Percentiles rank a stretch among this genome's conserved stretches.
Evolutionary conservation across 2,329 filamentous ascomycete species (phyloP).

Genomic region (Claviceps citrina): DNA sequence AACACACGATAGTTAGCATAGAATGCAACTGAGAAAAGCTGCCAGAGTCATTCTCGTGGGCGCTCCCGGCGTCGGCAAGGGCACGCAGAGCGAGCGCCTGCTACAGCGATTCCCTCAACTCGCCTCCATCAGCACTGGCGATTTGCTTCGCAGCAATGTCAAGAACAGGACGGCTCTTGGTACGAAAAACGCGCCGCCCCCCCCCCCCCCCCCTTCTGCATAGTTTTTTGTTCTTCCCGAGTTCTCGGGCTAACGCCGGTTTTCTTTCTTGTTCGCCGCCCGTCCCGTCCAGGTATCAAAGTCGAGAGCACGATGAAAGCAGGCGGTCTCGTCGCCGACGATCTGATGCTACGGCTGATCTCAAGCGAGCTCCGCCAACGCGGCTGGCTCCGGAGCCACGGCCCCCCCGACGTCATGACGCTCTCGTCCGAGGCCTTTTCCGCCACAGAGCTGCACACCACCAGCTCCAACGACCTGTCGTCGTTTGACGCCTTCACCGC

Average conservation of each 20-base stretch:
- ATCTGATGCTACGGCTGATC: slow-evolving; percentile 83
- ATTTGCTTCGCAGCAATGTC: slow-evolving; percentile 84
- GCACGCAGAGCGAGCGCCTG: slow-evolving; percentile 83
- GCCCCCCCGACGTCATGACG: slow-evolving; percentile 34
- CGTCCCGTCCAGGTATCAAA: slow-evolving; percentile 83
- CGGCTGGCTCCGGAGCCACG: slow-evolving; percentile 57
- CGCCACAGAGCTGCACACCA: slow-evolving; percentile 14
- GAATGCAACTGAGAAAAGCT: slow-evolving; percentile 58
- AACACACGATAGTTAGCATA: no score
- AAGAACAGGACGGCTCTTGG: slow-evolving; percentile 73
- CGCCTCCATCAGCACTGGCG: slow-evolving; percentile 82
- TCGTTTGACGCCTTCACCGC: slow-evolving; percentile 2
- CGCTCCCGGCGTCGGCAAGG: slow-evolving; percentile 92
- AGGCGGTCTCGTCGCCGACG: slow-evolving; percentile 80
- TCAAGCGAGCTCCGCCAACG: slow-evolving; percentile 72
- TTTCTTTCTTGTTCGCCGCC: background rate
- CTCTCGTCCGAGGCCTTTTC: slow-evolving; percentile 29
- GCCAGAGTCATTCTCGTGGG: slow-evolving; percentile 90
- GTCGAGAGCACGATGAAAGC: slow-evolving; percentile 79
- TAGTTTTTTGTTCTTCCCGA: background rate
- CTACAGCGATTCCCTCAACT: slow-evolving; percentile 78
- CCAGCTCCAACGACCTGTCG: slow-evolving; percentile 15
- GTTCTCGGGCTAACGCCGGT: background rate
- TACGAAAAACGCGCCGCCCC: slow-evolving; percentile 21
- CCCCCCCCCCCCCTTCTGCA: background rate